Percentiles rank a stretch among this genome's conserved stretches.
Evolutionary conservation across 2,329 filamentous ascomycete species (phyloP).

Genomic region (Aspergillus ruber): DNA sequence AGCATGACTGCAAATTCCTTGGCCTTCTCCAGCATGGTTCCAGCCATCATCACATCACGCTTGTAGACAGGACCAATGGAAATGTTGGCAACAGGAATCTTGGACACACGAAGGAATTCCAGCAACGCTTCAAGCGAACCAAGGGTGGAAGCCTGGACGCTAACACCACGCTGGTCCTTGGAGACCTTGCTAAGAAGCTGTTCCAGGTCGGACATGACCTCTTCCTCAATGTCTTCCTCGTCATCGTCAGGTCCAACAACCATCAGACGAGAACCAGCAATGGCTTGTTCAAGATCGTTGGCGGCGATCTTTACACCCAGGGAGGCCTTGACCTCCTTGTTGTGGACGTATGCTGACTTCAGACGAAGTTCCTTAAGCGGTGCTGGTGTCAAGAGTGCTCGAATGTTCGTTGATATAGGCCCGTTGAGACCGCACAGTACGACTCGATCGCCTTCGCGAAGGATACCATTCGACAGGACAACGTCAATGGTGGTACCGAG

Average conservation of each 20-base stretch:
- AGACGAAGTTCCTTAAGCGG: constrained; percentile 89
- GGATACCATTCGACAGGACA: constrained; percentile 88
- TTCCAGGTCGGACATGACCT: constrained; percentile 91
- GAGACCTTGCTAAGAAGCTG: constrained; percentile 86
- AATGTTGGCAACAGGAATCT: constrained; percentile 96
- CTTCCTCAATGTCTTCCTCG: constrained; percentile 92
- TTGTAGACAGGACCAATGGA: constrained; percentile 97
- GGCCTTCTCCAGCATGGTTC: constrained; percentile 91
- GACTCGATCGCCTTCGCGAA: constrained; percentile 89
- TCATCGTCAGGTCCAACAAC: constrained; percentile 94
- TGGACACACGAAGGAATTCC: constrained; percentile 90
- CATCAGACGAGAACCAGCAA: constrained; percentile 89
- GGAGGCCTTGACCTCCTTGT: constrained; percentile 97
- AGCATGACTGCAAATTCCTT: constrained; percentile 98
- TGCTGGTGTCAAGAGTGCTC: constrained; percentile 86
- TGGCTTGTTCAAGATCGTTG: constrained; percentile 89
- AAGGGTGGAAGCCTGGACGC: constrained; percentile 92
- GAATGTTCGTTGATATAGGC: constrained; percentile 88
- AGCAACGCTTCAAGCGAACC: constrained; percentile 93
- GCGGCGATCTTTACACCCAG: constrained; percentile 98
- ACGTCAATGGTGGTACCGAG: constrained; percentile 99
- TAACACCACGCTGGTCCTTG: constrained; percentile 88
- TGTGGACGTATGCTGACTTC: constrained; percentile 95
- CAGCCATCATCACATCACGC: constrained; percentile 89
- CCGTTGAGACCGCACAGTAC: constrained; percentile 96